Conservation (phyloP, 2,329 filamentous ascomycete species). For the Epichloe bromicola region DNA sequence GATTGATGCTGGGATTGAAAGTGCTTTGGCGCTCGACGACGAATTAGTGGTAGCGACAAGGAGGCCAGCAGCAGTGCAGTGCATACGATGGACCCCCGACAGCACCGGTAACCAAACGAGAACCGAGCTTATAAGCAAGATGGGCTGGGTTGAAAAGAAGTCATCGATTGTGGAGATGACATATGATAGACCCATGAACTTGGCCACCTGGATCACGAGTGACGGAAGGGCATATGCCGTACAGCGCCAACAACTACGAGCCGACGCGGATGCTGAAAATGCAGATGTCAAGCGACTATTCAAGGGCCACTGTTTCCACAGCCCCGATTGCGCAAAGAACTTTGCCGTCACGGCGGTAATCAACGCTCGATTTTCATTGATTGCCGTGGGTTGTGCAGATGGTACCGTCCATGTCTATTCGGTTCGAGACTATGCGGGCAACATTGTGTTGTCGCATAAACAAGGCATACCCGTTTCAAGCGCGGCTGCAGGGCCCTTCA, state of each 20-base stretch:
- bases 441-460: slow-evolving; percentile 76
- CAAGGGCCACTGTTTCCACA: slow-evolving; percentile 82
- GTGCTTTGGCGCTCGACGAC: slow-evolving; percentile 77
- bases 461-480: slow-evolving; percentile 57
- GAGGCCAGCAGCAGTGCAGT: slow-evolving; percentile 90
- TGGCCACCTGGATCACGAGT: slow-evolving; percentile 82
- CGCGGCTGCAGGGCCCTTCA: slow-evolving; percentile 55
- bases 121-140: slow-evolving; percentile 78
- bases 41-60: slow-evolving; percentile 84
- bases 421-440: slow-evolving; percentile 84
- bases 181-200: slow-evolving; percentile 90
- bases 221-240: slow-evolving; percentile 86
- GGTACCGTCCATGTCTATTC: slow-evolving; percentile 81
- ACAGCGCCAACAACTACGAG: slow-evolving; percentile 46
- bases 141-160: slow-evolving; percentile 75
- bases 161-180: slow-evolving; percentile 71
- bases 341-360: slow-evolving; percentile 65
- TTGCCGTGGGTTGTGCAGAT: slow-evolving; percentile 72
- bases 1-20: slow-evolving; percentile 87
- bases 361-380: slow-evolving; percentile 87
- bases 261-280: slow-evolving; percentile 28
- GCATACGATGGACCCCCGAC: slow-evolving; percentile 88
- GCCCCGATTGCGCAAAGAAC: slow-evolving; percentile 44
- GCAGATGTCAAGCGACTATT: slow-evolving; percentile 56
- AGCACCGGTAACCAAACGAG: slow-evolving; percentile 70